Base-by-base conservation (phyloP, 2,329 filamentous ascomycete genomes). In the Fusarium pseudograminearum region DNA sequence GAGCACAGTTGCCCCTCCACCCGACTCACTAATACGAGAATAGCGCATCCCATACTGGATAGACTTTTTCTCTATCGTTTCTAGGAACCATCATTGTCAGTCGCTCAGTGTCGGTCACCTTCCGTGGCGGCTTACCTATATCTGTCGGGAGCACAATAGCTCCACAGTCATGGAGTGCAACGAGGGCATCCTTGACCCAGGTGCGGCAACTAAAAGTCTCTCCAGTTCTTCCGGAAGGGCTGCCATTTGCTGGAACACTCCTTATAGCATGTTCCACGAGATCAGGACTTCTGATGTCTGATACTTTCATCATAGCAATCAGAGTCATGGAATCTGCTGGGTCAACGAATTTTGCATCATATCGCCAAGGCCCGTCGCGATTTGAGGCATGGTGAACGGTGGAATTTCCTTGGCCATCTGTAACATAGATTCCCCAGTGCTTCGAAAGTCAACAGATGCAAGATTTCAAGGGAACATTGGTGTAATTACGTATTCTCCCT, bases 391-490 rank as follows among this genome's bases (percentile, higher is more conserved):
- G 18, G 1, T 38, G 34, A n/a, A 38, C 2, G 10, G 34, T 38
- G 10, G 2, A 1, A 3, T 12, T 2, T 3, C 10, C 18, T 3
- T n/a, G 2, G 5, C 0, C 2, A 20, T 38, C 18, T n/a, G 34
- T 38, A 11, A 20, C 5, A 12, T 11, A 18, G 3, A 38, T 5
- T 7, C 34, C 34, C 34, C 34, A 38, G 34, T 38, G 34, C 34
- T 38, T 38, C 10, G 0, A 12, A 12, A 38, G 34, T 38, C 18
- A 38, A 12, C 10, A 7, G 10, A n/a, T 5, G 9, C 3, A 11
- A 6, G 18, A 36, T 5, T 11, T 1, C n/a, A 36, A 1, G 34
- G 8, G 3, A 5, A 3, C 5, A n/a, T 11, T 1, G 18, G 18
- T 12, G 34, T 3, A 12, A 0, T 38, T n/a, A n/a, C 18, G 0